Evolutionary conservation across 2,329 filamentous ascomycete species (phyloP).

Genomic region (Fusarium sp.): DNA sequence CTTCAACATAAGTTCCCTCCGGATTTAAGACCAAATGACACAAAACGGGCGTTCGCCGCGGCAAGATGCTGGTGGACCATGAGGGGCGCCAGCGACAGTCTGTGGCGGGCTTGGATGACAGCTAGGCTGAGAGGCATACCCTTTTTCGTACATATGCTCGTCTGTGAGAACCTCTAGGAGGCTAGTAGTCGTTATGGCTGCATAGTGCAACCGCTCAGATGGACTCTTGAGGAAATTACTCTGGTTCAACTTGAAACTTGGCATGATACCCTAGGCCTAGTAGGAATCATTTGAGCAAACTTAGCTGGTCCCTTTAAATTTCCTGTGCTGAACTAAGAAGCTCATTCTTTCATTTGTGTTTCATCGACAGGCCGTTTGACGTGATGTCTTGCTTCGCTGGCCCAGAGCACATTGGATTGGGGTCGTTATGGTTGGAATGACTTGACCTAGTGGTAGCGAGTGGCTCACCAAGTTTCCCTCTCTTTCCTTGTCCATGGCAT

Average conservation of each 20-base stretch:
- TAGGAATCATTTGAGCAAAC: not conserved
- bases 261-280: constrained; percentile 6
- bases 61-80: constrained; percentile 30
- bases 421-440: constrained; percentile 1
- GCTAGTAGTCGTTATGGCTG: not conserved
- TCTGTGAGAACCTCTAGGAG: constrained; percentile 11
- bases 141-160: constrained; percentile 20
- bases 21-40: constrained; percentile 22
- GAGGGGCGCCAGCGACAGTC: constrained; percentile 18
- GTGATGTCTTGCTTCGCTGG: not conserved
- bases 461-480: constrained; percentile 7
- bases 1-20: constrained; percentile 23
- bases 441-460: not conserved
- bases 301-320: constrained; percentile 1
- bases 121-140: constrained; percentile 25
- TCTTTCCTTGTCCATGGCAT: constrained; percentile 22
- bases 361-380: not conserved
- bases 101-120: constrained; percentile 36
- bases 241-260: constrained; percentile 32
- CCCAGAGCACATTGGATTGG: not conserved
- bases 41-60: constrained; percentile 41
- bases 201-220: constrained; percentile 1
- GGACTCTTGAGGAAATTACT: constrained; percentile 23
- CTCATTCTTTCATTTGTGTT: not conserved
- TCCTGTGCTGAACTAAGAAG: not conserved